These are phyloP conservation scores for Gamsiella multidivaricata DNA, from an alignment of 192 early-diverging fungal species.

Conservation along the genomic window DNA sequence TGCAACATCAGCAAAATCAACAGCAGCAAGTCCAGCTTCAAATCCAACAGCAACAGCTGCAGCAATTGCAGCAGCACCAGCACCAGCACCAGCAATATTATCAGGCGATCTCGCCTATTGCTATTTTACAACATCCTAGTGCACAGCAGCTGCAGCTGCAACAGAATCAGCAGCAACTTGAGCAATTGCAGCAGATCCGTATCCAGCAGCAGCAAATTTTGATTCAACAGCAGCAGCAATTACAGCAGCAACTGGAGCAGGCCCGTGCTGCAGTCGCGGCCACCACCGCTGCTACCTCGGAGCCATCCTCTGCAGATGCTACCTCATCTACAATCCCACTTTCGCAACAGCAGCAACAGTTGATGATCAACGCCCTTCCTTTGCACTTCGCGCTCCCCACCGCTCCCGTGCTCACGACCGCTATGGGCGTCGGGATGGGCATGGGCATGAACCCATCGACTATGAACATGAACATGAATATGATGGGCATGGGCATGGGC, in stretches of 20 bases:
- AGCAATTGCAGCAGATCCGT: conserved; percentile 31
- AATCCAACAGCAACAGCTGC: conserved; percentile 39
- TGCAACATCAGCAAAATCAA: conserved; percentile 40
- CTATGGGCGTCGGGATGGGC: conserved; percentile 24
- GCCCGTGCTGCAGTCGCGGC: conserved; percentile 14
- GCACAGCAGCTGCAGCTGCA: conserved; percentile 10
- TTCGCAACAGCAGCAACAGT: background rate
- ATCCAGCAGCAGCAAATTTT: conserved; percentile 34
- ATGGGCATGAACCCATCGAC: conserved; percentile 13
- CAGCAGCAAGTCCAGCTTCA: conserved; percentile 36
- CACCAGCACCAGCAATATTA: conserved; percentile 2
- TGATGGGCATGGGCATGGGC: conserved; percentile 12
- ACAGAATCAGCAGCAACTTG: conserved; percentile 11
- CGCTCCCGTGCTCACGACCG: conserved; percentile 26
- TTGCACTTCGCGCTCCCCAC: conserved; percentile 18
- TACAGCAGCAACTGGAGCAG: conserved; percentile 44
- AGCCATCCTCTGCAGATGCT: no score
- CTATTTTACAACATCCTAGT: conserved; percentile 8
- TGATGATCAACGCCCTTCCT: conserved; percentile 5
- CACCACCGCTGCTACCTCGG: background rate
- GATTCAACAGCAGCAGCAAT: conserved; percentile 33
- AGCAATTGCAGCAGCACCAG: conserved; percentile 26
- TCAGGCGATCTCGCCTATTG: conserved; percentile 5
- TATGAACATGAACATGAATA: conserved; percentile 24
- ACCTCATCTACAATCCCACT: background rate